Conservation (phyloP, 2,329 filamentous ascomycete species). For the Cladosporium sp. region DNA sequence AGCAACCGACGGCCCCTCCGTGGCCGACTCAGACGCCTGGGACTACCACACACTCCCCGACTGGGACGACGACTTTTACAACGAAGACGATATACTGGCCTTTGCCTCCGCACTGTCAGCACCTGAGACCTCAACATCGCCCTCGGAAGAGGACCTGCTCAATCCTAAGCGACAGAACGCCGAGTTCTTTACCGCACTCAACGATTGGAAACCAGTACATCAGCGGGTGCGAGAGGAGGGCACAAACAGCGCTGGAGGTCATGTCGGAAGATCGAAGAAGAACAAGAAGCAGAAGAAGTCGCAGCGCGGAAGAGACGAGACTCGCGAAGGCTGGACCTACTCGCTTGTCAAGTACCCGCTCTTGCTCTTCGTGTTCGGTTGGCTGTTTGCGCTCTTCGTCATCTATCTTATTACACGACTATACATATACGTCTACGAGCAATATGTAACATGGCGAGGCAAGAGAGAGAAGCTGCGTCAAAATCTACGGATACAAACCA, state of each 20-base stretch:
- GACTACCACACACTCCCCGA: slow-evolving; percentile 75
- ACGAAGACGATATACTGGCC: slow-evolving; percentile 69
- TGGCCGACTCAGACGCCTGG: slow-evolving; percentile 52
- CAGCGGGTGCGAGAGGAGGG: slow-evolving; percentile 60
- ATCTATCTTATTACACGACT: slow-evolving; percentile 79
- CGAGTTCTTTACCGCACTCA: slow-evolving; percentile 80
- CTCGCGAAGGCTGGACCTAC: slow-evolving; percentile 90
- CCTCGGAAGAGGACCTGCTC: slow-evolving; percentile 60
- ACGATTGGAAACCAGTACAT: slow-evolving; percentile 92
- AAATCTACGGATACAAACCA: slow-evolving; percentile 69
- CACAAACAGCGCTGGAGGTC: slow-evolving; percentile 36
- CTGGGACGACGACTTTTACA: slow-evolving; percentile 74
- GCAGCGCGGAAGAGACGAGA: slow-evolving; percentile 74
- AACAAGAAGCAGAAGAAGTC: slow-evolving; percentile 44
- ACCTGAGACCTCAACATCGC: slow-evolving; percentile 68
- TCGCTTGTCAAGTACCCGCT: slow-evolving; percentile 89
- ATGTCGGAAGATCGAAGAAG: slow-evolving; percentile 36
- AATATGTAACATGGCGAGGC: slow-evolving; percentile 87
- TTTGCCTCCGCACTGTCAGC: slow-evolving; percentile 83
- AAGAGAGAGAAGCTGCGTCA: slow-evolving; percentile 70
- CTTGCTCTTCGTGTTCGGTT: slow-evolving; percentile 74
- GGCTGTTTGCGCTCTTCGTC: slow-evolving; percentile 72
- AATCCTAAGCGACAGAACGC: slow-evolving; percentile 46
- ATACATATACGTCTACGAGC: slow-evolving; percentile 92
- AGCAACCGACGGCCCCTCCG: slow-evolving; percentile 55